A percentile compares a stretch with the other conserved stretches of the same genome.
These are phyloP conservation scores for Hyphopichia homilentoma DNA, from an alignment of 805 yeast genomes.

Conservation along the genomic window DNA sequence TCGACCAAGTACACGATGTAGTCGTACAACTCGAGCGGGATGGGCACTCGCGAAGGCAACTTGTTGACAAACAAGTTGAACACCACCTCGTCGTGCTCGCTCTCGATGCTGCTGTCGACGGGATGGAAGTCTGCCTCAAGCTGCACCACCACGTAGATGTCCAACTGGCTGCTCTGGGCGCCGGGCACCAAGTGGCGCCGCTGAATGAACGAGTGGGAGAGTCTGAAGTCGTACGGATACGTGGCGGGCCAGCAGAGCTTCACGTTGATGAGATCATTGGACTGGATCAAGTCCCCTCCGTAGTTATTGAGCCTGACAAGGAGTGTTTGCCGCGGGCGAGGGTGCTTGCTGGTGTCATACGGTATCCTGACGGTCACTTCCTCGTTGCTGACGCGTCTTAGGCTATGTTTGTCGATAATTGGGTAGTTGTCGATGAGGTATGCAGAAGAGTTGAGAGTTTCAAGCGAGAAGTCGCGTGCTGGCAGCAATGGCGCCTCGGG, in stretches of 20 bases:
- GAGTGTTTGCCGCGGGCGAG: slow-evolving; percentile 12
- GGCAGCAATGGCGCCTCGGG: slow-evolving; percentile 13
- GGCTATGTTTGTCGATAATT: slow-evolving; percentile 11
- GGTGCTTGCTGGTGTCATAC: slow-evolving; percentile 9
- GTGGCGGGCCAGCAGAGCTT: slow-evolving; percentile 39
- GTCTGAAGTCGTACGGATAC: slow-evolving; percentile 19
- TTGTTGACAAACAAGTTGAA: slow-evolving; percentile 25
- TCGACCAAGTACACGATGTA: slow-evolving; percentile 25
- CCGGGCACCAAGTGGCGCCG: slow-evolving; percentile 7
- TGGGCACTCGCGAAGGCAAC: slow-evolving; percentile 24
- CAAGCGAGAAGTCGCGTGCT: slow-evolving; percentile 3
- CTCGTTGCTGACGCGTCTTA: background rate
- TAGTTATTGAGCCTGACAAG: slow-evolving; percentile 34
- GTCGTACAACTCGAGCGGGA: slow-evolving; percentile 30
- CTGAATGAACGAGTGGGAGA: slow-evolving; percentile 20
- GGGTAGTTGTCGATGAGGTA: slow-evolving; percentile 21
- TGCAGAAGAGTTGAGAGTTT: slow-evolving; percentile 18
- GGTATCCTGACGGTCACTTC: background rate
- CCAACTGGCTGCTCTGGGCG: slow-evolving; percentile 9
- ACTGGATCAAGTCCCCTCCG: slow-evolving; percentile 17
- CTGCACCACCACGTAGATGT: slow-evolving; percentile 20
- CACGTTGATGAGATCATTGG: slow-evolving; percentile 22
- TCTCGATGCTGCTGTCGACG: too few relatives aligned
- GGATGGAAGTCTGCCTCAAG: slow-evolving; percentile 19
- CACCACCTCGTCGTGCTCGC: slow-evolving; percentile 10